phyloP scores from a whole-genome alignment of 2,329 filamentous ascomycete species.

The Fusarium pseudocircinatum region DNA sequence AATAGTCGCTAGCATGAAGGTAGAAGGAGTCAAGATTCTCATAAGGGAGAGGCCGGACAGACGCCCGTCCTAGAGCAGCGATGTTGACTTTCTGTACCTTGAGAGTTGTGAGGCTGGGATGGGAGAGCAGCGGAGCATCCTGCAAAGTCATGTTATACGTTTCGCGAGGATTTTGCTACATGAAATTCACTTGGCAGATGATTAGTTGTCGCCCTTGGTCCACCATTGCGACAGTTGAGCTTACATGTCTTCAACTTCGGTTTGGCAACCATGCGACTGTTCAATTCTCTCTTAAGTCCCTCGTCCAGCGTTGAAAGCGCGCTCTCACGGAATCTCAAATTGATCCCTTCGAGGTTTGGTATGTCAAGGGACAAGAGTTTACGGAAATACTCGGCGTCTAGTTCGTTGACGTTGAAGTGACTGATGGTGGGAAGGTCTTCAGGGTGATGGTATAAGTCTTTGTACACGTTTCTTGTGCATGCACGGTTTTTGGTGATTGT shows the following conservation, averaged over 20 bases:
- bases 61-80: accelerated
- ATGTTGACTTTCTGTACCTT: neutral
- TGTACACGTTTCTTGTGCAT: neutral
- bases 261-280: neutral
- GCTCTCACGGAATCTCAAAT: neutral
- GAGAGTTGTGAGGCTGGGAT: neutral
- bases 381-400: accelerated
- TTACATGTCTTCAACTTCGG: neutral
- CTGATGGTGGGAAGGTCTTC: neutral
- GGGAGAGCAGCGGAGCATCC: accelerated
- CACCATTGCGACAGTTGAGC: accelerated
- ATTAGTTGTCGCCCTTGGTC: accelerated
- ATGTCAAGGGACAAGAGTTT: neutral
- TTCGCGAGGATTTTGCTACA: accelerated
- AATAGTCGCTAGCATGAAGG: neutral
- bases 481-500: neutral
- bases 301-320: neutral
- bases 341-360: neutral
- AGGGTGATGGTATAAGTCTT: neutral
- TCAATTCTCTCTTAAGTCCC: neutral
- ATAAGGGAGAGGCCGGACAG: neutral
- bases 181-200: neutral
- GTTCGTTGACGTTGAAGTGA: neutral
- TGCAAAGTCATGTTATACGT: neutral
- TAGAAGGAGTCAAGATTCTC: neutral